Evolutionary conservation across 2,329 filamentous ascomycete species (phyloP), one percentile per base, ranked within the genome.

Genomic region (Cryphonectria nitschkei): DNA sequence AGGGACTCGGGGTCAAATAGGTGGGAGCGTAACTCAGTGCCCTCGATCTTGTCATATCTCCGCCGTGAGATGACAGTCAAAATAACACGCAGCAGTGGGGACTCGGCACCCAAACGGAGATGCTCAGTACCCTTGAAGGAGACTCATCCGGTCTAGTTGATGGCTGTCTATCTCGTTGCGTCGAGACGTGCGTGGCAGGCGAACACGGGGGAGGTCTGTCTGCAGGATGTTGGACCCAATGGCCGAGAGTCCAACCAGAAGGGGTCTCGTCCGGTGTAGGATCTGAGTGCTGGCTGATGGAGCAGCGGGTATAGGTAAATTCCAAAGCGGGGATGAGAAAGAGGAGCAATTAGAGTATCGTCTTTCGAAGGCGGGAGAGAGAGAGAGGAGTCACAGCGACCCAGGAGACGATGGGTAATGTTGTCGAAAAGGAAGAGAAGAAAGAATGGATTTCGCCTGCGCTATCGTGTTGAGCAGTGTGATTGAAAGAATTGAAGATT

Each of bases 21-120:
- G 82, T 79, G 74, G 84, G 81, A 74, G 84, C 84, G 72, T 80
- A 79, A 77, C 78, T 80, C 77, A 81, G 82, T 78, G 82, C 80
- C 79, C 82, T 82, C 74, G 82, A 80, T 75, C 77, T 85, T 78
- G 83, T 82, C 85, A 87, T 86, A n/a, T 79, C 72, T 73, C 66
- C 72, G 65, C 60, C 43, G 67, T 63, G 26, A 32, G 32, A 37
- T 32, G 34, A 37, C 39, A 56, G 50, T 16, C 39, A 41, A 77
- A 77, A 77, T 72, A 19, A 39, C 22, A 41, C 61, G 29, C 37
- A 46, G 76, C 72, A 70, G 64, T 39, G 69, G 71, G 72, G 54
- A 65, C 66, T 32, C 64, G 70, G 70, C 41, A 34, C 71, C 73
- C 73, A 74, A 73, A 75, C 69, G 71, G 66, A 73, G 74, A 73